Percentiles rank a stretch among this genome's conserved stretches.
phyloP scores from a whole-genome alignment of 2,329 filamentous ascomycete genomes.

The Grosmannia serpens region DNA sequence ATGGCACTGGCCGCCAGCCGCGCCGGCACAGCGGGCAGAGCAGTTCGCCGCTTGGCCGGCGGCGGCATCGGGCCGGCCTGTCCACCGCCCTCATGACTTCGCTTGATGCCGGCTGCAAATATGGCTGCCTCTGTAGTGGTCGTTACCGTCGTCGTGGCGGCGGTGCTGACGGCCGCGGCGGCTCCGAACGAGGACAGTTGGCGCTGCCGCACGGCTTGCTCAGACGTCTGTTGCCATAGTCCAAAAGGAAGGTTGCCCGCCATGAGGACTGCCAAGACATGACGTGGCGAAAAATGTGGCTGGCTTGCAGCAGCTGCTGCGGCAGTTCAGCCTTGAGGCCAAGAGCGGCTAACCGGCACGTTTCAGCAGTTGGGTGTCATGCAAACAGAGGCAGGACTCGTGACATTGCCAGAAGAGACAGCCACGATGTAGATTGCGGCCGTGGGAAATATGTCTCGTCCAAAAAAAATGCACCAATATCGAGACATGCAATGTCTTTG shows the following conservation, averaged over 20 bases:
- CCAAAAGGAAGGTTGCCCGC: conserved; percentile 5
- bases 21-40: conserved; percentile 7
- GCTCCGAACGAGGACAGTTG: not conserved
- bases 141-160: not conserved
- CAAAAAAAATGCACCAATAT: too few species aligned
- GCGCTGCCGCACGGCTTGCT: conserved; percentile 6
- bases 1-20: conserved; percentile 17
- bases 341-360: too few species aligned
- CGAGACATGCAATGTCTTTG: too few species aligned
- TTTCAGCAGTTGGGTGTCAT: not conserved
- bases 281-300: not conserved
- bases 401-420: too few species aligned
- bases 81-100: not conserved
- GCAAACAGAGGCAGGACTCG: not conserved
- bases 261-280: not conserved
- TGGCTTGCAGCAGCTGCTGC: not conserved
- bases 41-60: not conserved
- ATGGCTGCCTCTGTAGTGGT: not conserved
- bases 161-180: not conserved
- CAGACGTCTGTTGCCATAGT: conserved; percentile 12
- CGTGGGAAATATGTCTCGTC: too few species aligned
- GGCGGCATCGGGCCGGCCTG: not conserved
- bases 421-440: too few species aligned
- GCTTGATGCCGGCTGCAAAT: conserved; percentile 4
- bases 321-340: too few species aligned